phyloP scores from a whole-genome alignment of 805 yeast species.

The Saturnispora ahearnii region DNA sequence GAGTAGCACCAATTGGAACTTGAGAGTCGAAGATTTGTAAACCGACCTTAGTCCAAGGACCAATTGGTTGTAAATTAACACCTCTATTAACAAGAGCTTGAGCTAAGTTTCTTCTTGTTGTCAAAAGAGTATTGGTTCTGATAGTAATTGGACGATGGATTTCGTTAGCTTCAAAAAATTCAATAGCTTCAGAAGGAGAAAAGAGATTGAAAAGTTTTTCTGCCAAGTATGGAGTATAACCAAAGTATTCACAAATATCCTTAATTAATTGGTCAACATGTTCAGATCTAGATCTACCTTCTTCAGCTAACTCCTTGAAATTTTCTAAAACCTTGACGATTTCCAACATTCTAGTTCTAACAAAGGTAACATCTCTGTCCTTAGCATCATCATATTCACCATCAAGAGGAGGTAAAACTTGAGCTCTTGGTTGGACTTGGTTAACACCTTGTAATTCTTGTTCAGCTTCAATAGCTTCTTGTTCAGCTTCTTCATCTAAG shows the following conservation, averaged over 20 bases:
- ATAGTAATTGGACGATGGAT: constrained; percentile 93
- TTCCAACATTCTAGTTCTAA: constrained; percentile 92
- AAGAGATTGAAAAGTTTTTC: constrained; percentile 88
- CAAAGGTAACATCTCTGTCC: constrained; percentile 54
- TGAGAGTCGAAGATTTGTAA: constrained; percentile 95
- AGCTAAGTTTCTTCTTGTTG: constrained; percentile 92
- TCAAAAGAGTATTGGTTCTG: constrained; percentile 92
- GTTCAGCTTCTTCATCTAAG: constrained; percentile 51
- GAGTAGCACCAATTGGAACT: constrained; percentile 99
- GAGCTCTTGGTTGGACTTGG: constrained; percentile 61
- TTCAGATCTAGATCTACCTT: constrained; percentile 78
- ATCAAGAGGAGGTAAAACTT: constrained; percentile 64
- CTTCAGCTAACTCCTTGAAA: constrained; percentile 73
- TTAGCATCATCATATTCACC: constrained; percentile 41
- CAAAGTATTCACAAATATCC: constrained; percentile 90
- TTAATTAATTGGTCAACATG: constrained; percentile 67
- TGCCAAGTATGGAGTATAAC: constrained; percentile 85
- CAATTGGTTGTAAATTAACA: constrained; percentile 94
- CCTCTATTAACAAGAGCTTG: constrained; percentile 94
- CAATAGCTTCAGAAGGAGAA: constrained; percentile 94
- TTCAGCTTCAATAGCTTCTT: constrained; percentile 55
- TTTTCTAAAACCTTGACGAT: constrained; percentile 89
- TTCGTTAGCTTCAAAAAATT: constrained; percentile 97
- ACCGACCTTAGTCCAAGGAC: constrained; percentile 97
- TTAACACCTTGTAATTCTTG: constrained; percentile 52